Evolutionary conservation across 805 yeast species (phyloP).

Genomic region (Saccharomycopsis sp.): DNA sequence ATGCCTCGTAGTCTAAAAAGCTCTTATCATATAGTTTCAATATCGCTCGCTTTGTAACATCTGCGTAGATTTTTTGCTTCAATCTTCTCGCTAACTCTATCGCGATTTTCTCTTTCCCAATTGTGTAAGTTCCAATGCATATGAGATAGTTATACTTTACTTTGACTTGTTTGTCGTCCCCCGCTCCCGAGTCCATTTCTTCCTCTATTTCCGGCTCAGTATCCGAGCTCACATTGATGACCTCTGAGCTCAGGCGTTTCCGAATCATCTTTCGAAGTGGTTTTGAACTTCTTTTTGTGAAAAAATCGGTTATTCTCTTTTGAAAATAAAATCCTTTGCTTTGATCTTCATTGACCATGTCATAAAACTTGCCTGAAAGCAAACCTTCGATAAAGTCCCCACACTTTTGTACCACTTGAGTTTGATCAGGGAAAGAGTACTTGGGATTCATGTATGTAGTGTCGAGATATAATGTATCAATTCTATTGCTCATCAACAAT

Average conservation of each 20-base stretch:
- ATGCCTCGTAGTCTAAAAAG: conserved; percentile 27
- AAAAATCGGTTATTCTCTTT: conserved; percentile 35
- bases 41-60: conserved; percentile 40
- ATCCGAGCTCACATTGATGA: not conserved
- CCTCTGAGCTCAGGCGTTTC: not conserved
- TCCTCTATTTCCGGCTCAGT: not conserved
- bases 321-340: conserved; percentile 20
- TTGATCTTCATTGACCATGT: conserved; percentile 17
- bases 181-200: not conserved
- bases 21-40: conserved; percentile 42
- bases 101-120: conserved; percentile 89
- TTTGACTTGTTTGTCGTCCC: conserved; percentile 2
- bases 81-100: conserved; percentile 49
- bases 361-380: conserved; percentile 22
- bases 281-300: conserved; percentile 11
- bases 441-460: conserved; percentile 81
- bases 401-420: conserved; percentile 54
- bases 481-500: conserved; percentile 23
- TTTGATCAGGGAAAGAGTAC: conserved; percentile 74
- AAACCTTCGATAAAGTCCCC: conserved; percentile 40
- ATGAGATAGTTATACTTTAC: conserved; percentile 39
- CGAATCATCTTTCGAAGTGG: no score
- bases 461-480: conserved; percentile 73
- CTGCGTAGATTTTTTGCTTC: conserved; percentile 47
- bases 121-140: conserved; percentile 81